Evolutionary conservation across 2,329 filamentous ascomycete genomes (phyloP), one percentile per base, ranked within the genome.

Genomic region (Achaetomium macrosporum): DNA sequence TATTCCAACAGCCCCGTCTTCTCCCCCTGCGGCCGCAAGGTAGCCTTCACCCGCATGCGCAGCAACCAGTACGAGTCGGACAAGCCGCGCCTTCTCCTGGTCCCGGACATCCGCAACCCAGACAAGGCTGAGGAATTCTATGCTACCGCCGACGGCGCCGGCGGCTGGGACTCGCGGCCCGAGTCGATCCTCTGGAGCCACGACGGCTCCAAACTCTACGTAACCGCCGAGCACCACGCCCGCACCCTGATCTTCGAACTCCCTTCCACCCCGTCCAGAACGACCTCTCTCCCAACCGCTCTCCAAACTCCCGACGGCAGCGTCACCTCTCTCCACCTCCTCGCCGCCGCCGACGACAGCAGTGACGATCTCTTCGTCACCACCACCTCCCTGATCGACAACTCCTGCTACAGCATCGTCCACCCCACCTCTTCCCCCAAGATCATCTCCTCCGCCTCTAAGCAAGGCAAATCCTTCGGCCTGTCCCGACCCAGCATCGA

Each of bases 21-120:
- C 69, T 91, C 88, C 3, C 82, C 82, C 4, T 78, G 86, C 62
- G 88, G 88, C 10, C 79, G 76, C 35, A 78, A 79, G 55, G 73
- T 92, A 25, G 88, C 82, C 1, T 96, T 95, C 66, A 76, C 88
- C 30, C 82, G 87, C 56, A 95, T 95, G 90, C 78, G 80, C 57
- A 78, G 78, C 51, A 76, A 81, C 47, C 82, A 85, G 54, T 95
- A 96, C 66, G 90, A 96, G 68, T 81, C 85, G 15, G 90, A 96
- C 71, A 87, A 87, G 67, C 78, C 85, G 42, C 78, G 83, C 42
- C 71, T 90, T 4, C 70, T 90, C 57, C 70, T 89, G 2, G 67
- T 88, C 7, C 77, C 81, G 1, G 77, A 88, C 60, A 71, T 88
- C 45, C 67, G 66, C 13, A 76, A 83, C 55, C 69, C 83, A 10